Evolutionary conservation across 495 filamentous ascomycete genomes (phyloP).

Genomic region (Jackrogersella multiformis): DNA sequence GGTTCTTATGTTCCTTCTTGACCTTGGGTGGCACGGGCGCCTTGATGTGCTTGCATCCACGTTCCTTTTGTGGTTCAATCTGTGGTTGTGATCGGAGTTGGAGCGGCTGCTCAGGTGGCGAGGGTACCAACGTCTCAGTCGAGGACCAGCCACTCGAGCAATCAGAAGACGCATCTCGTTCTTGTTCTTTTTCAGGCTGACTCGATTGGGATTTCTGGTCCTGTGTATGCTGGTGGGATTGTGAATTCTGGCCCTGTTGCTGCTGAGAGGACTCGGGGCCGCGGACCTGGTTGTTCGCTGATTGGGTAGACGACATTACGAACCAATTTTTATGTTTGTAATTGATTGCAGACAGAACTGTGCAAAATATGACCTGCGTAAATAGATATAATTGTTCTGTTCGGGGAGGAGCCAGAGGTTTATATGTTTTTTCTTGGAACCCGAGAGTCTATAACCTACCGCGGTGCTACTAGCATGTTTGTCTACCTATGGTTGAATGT

Average conservation of each 20-base stretch:
- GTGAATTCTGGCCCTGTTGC: background rate
- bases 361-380: no score
- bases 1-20: background rate
- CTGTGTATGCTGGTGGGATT: background rate
- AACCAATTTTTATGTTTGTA: background rate
- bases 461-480: no score
- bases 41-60: slow-evolving; percentile 3
- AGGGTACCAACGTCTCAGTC: background rate
- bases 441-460: no score
- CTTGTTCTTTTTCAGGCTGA: background rate
- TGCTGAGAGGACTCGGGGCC: background rate
- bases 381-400: no score
- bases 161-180: background rate
- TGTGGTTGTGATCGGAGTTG: background rate
- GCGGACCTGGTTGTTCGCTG: background rate
- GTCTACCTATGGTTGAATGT: no score
- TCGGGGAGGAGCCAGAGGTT: no score
- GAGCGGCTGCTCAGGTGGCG: background rate
- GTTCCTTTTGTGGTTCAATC: background rate
- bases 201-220: background rate
- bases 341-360: no score
- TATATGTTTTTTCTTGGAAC: no score
- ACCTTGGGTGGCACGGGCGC: background rate
- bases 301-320: background rate
- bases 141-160: background rate